Evolutionary conservation across 176 grass and related monocot genomes (phyloP).

Genomic region (Melocanna baccifera): DNA sequence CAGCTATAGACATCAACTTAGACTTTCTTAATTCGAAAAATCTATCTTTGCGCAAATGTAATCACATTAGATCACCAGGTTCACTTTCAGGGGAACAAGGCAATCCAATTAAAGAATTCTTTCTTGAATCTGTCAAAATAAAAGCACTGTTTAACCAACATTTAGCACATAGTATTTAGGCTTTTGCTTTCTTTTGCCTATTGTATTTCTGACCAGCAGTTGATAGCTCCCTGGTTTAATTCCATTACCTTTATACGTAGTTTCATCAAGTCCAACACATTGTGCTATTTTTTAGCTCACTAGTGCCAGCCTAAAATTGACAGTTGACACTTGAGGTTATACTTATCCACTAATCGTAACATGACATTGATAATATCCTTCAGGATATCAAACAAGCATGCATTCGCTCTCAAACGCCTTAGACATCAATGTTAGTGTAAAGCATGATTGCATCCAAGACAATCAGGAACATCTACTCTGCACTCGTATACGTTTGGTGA

Average conservation of each 20-base stretch:
- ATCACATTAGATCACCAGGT: no score
- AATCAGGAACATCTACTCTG: background rate
- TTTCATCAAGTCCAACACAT: background rate
- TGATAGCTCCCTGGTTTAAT: background rate
- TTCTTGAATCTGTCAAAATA: background rate
- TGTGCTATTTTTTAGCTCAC: background rate
- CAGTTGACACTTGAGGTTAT: background rate
- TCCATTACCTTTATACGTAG: background rate
- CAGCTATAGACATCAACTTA: no score
- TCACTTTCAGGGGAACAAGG: background rate
- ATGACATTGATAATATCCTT: slow-evolving; percentile 19
- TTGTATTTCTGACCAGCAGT: background rate
- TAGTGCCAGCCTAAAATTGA: background rate
- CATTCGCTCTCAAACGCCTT: background rate
- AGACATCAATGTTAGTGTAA: background rate
- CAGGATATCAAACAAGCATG: background rate
- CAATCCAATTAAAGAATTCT: slow-evolving; percentile 14
- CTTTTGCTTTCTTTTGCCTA: background rate
- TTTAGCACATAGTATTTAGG: background rate
- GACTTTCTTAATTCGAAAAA: no score
- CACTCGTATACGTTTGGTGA: background rate
- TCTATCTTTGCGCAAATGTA: no score
- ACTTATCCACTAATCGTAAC: slow-evolving; percentile 11
- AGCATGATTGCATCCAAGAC: background rate
- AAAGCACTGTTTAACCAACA: slow-evolving; percentile 30